Base-by-base conservation (phyloP, 352 stramenopile species). In the Thalassiosira oceanica region DNA sequence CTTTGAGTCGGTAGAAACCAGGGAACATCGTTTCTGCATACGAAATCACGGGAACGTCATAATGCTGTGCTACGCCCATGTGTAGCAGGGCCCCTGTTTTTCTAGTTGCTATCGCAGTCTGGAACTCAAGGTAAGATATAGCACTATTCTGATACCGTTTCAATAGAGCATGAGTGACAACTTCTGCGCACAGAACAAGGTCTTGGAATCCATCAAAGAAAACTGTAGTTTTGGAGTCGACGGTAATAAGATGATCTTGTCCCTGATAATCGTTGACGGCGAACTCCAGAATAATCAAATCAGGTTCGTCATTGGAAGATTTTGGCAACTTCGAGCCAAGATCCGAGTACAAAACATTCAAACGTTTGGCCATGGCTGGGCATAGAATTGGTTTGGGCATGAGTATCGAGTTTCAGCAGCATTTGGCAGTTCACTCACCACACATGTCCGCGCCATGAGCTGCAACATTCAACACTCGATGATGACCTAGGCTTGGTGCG, bases 241-340 rank as follows among this genome's bases (percentile, higher is more conserved):
- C 50, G 7, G 56, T 42, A 1, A 67, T 66, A 13, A 70, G 36
- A 36, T 86, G 78, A 69, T 86, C 78, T 42, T 86, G 78, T 6
- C 78, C 78, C 28, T 86, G 74, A 44, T 86, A 86, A 55, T 86
- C 77, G 37, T 86, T 86, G 2, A 86, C 73, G 23, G 61, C 72
- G 57, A 84, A 86, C 54, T 86, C 77, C 0, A 86, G 37, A 20
- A 86, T 35, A 20, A 86, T 71, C 15, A 86, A 44, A 58, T 86
- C 77, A 1, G 69, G 56, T 41, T 65, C 39, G 31, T 49, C 31
- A 20, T 66, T 63, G 0, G 68, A 73, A 11, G 61, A 70, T 8
- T 20, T 2, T 28, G 67, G 58, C 20, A 78, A 28, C 46, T 74
- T 21, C 15, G 42, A 48, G 15, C 37, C 37, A 0, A 86, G 68